phyloP scores from a whole-genome alignment of 208 protist genomes.

The Naegleria lovaniensis region DNA sequence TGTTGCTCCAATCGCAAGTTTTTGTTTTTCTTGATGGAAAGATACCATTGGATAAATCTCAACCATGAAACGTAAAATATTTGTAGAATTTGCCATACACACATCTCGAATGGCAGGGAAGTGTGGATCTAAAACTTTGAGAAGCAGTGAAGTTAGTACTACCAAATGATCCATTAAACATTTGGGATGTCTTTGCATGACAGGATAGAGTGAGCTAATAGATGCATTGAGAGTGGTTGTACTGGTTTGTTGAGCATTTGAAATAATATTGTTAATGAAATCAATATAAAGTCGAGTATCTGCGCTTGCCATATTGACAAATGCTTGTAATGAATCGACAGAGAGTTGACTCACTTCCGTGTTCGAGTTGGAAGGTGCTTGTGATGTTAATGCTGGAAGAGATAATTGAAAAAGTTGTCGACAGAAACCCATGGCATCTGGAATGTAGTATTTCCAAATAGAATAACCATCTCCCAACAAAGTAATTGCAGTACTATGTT shows the following conservation, averaged over 20 bases:
- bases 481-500: constrained; percentile 12
- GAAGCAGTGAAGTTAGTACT: not conserved
- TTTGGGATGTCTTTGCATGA: constrained; percentile 29
- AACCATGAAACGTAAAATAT: constrained; percentile 31
- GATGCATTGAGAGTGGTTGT: not conserved
- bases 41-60: constrained; percentile 34
- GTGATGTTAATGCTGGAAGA: not conserved
- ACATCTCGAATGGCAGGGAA: constrained; percentile 26
- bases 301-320: not conserved
- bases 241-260: constrained; percentile 17
- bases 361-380: not conserved
- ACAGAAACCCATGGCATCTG: constrained; percentile 6
- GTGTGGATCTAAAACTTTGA: constrained; percentile 36
- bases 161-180: constrained; percentile 32
- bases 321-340: not conserved
- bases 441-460: constrained; percentile 26
- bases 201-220: constrained; percentile 18
- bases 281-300: constrained; percentile 9
- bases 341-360: not conserved
- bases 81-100: constrained; percentile 29
- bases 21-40: constrained; percentile 41
- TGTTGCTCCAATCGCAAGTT: constrained; percentile 28
- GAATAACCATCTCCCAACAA: constrained; percentile 15
- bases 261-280: not conserved
- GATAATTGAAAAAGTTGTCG: constrained; percentile 14